Percentiles rank a stretch among this genome's conserved stretches.
Evolutionary conservation across 2,329 filamentous ascomycete species (phyloP).

Genomic region (Verticillium dahliae): DNA sequence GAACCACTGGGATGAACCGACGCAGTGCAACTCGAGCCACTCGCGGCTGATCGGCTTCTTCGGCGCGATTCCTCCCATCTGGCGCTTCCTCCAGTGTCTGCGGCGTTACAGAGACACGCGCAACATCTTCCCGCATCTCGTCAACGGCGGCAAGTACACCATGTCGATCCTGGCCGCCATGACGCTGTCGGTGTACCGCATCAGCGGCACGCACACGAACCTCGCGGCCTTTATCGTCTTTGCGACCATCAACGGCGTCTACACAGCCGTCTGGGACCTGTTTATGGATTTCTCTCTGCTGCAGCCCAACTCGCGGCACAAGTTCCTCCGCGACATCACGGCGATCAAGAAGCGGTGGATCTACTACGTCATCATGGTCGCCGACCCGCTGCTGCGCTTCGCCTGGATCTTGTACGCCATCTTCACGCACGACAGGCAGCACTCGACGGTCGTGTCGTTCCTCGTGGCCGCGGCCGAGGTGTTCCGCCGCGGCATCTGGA

Average conservation of each 20-base stretch:
- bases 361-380: constrained; percentile 79
- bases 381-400: constrained; percentile 83
- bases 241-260: constrained; percentile 75
- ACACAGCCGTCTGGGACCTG: constrained; percentile 87
- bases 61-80: constrained; percentile 73
- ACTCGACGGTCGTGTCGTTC: constrained; percentile 79
- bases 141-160: constrained; percentile 86
- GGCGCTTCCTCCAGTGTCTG: constrained; percentile 85
- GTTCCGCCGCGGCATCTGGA: constrained; percentile 82
- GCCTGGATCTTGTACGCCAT: constrained; percentile 93
- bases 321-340: constrained; percentile 67
- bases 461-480: constrained; percentile 72
- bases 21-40: constrained; percentile 77
- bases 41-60: constrained; percentile 85
- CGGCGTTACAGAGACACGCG: constrained; percentile 81
- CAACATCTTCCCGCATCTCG: constrained; percentile 85
- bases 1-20: constrained; percentile 65
- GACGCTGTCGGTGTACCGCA: constrained; percentile 75
- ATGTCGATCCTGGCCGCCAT: constrained; percentile 78
- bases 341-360: constrained; percentile 73
- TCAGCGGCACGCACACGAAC: constrained; percentile 49
- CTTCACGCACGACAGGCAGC: constrained; percentile 71
- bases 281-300: constrained; percentile 95
- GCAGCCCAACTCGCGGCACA: constrained; percentile 63
- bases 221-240: constrained; percentile 74